These are phyloP conservation scores for Akanthomyces lecanii DNA, from an alignment of 2,329 filamentous ascomycete species.

Conservation along the genomic window DNA sequence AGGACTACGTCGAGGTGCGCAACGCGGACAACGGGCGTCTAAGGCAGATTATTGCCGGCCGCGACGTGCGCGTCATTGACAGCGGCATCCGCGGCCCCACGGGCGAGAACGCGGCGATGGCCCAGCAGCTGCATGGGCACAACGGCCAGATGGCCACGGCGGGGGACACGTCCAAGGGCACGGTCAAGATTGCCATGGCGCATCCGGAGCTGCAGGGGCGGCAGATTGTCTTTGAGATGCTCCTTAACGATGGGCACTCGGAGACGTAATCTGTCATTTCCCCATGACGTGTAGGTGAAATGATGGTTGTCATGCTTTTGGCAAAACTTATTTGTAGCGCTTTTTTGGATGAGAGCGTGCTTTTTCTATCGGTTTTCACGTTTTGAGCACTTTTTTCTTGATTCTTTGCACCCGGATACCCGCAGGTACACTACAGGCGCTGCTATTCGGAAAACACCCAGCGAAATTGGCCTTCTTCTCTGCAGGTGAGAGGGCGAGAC, in stretches of 20 bases:
- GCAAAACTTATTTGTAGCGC: neutral
- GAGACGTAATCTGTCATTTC: slow-evolving; percentile 35
- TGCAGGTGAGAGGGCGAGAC: neutral
- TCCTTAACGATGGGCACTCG: slow-evolving; percentile 80
- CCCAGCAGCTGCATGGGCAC: slow-evolving; percentile 32
- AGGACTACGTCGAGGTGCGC: slow-evolving; percentile 93
- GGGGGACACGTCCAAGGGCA: slow-evolving; percentile 57
- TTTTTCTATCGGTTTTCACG: neutral
- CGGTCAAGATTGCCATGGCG: slow-evolving; percentile 91
- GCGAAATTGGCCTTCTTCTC: too few relatives aligned
- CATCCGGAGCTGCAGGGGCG: slow-evolving; percentile 81
- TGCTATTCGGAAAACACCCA: too few relatives aligned
- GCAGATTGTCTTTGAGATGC: slow-evolving; percentile 87
- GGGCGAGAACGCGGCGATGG: slow-evolving; percentile 40
- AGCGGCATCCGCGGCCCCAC: slow-evolving; percentile 67
- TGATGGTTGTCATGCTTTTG: neutral
- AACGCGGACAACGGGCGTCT: slow-evolving; percentile 94
- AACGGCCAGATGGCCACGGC: slow-evolving; percentile 33
- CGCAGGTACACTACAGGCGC: neutral
- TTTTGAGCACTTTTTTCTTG: neutral
- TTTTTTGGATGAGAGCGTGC: neutral
- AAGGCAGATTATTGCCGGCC: slow-evolving; percentile 87
- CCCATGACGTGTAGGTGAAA: neutral
- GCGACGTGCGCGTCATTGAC: slow-evolving; percentile 86
- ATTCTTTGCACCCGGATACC: slow-evolving; percentile 1